Conservation (phyloP, 306 rosid species). For the Pyrus bretschneideri region DNA sequence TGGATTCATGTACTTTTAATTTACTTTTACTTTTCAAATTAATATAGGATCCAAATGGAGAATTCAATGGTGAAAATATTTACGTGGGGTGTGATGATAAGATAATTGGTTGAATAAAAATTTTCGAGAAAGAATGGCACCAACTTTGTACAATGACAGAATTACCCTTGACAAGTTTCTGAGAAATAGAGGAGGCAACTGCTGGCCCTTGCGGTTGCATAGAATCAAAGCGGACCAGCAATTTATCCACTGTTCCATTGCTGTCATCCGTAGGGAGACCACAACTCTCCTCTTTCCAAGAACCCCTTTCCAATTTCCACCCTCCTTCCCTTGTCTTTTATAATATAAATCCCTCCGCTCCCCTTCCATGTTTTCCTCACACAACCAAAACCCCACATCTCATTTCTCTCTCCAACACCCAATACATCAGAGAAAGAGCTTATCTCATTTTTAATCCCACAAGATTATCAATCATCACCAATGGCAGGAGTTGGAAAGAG, state of each 20-base stretch:
- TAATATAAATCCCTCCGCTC: neutral
- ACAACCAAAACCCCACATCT: neutral
- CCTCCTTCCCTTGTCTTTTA: neutral
- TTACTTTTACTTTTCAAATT: too few relatives aligned
- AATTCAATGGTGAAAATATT: too few relatives aligned
- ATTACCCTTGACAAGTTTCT: slow-evolving; percentile 24
- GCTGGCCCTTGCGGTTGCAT: slow-evolving; percentile 31
- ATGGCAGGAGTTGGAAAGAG: slow-evolving; percentile 41
- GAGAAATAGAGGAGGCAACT: slow-evolving; percentile 28
- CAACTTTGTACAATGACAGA: neutral
- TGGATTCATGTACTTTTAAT: too few relatives aligned
- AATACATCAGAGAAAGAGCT: neutral
- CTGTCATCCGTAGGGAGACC: slow-evolving; percentile 42
- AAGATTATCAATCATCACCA: neutral
- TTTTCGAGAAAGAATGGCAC: neutral
- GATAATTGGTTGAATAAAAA: too few relatives aligned
- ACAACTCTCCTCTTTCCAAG: slow-evolving; percentile 32
- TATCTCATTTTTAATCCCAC: neutral
- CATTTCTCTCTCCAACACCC: neutral
- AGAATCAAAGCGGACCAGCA: slow-evolving; percentile 48
- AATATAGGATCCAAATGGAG: too few relatives aligned
- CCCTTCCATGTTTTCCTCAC: neutral
- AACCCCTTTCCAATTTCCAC: slow-evolving; percentile 12
- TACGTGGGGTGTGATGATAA: too few relatives aligned
- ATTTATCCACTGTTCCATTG: slow-evolving; percentile 35